Conservation (phyloP, 2,329 filamentous ascomycete species). For the Penicillium frequentans region DNA sequence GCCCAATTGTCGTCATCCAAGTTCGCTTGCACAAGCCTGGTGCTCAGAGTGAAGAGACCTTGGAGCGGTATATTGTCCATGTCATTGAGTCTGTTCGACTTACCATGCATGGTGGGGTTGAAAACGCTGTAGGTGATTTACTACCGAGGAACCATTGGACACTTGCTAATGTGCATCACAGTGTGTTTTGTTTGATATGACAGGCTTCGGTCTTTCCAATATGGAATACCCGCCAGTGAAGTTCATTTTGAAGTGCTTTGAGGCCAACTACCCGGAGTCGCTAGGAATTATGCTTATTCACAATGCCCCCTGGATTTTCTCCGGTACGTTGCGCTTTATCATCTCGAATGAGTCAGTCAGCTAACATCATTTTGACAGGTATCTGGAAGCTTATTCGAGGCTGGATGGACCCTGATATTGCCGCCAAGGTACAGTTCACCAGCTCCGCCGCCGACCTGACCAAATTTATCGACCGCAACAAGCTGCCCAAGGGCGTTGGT, state of each 20-base stretch:
- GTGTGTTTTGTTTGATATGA: constrained; percentile 95
- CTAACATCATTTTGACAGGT: constrained; percentile 49
- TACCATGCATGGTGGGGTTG: constrained; percentile 72
- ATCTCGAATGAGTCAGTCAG: not conserved
- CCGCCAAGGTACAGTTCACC: constrained; percentile 87
- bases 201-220: constrained; percentile 85
- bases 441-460: constrained; percentile 74
- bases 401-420: constrained; percentile 95
- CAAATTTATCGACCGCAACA: constrained; percentile 66
- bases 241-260: constrained; percentile 97
- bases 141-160: not conserved
- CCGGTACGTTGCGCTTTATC: constrained; percentile 54
- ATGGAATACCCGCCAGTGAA: constrained; percentile 98
- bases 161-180: constrained; percentile 37
- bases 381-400: constrained; percentile 92
- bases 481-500: constrained; percentile 77
- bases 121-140: constrained; percentile 72
- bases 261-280: constrained; percentile 93
- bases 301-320: constrained; percentile 93
- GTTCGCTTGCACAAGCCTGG: constrained; percentile 77
- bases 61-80: constrained; percentile 88
- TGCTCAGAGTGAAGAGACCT: constrained; percentile 75
- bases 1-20: constrained; percentile 78
- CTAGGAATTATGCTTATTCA: constrained; percentile 85
- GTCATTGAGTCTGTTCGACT: constrained; percentile 90